phyloP scores from a whole-genome alignment of 1,139 yeast species.

The Debaryomycetaceae sp. region DNA sequence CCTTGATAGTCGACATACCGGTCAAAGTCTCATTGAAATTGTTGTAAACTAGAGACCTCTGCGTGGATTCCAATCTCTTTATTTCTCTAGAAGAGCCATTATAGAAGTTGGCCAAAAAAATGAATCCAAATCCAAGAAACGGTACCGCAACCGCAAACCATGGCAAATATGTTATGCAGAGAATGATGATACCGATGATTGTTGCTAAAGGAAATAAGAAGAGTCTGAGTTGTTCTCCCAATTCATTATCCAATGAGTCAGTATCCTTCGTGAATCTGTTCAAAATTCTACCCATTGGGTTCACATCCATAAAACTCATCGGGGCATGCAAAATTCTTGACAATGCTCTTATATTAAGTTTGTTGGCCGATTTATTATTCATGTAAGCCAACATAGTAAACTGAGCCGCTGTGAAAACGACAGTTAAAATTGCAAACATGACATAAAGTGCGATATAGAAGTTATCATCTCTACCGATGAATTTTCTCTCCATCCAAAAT shows the following conservation, averaged over 20 bases:
- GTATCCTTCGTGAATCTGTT: constrained; percentile 57
- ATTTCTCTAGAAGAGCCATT: constrained; percentile 45
- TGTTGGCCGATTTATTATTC: constrained; percentile 41
- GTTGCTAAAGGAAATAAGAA: constrained; percentile 39
- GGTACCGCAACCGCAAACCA: constrained; percentile 48
- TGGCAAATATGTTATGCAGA: constrained; percentile 43
- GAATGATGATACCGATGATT: constrained; percentile 39
- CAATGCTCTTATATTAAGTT: constrained; percentile 36
- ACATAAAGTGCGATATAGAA: constrained; percentile 34
- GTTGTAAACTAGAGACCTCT: constrained; percentile 44
- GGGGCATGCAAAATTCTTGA: constrained; percentile 40
- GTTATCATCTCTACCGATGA: constrained; percentile 17
- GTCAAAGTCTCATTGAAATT: constrained; percentile 45
- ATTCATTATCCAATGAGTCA: constrained; percentile 45
- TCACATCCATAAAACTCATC: constrained; percentile 44
- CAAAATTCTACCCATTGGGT: constrained; percentile 44
- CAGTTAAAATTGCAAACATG: constrained; percentile 35
- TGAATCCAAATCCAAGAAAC: constrained; percentile 28
- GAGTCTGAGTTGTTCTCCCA: constrained; percentile 43
- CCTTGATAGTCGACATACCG: constrained; percentile 43
- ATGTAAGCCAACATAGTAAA: constrained; percentile 55
- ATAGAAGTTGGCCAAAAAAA: constrained; percentile 36
- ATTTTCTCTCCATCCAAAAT: constrained; percentile 32
- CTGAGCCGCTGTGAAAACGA: constrained; percentile 47
- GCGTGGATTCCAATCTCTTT: constrained; percentile 43